A percentile compares a stretch with the other conserved stretches of the same genome.
Conservation (phyloP, 257 asterid species). For the Coffea canephora region DNA sequence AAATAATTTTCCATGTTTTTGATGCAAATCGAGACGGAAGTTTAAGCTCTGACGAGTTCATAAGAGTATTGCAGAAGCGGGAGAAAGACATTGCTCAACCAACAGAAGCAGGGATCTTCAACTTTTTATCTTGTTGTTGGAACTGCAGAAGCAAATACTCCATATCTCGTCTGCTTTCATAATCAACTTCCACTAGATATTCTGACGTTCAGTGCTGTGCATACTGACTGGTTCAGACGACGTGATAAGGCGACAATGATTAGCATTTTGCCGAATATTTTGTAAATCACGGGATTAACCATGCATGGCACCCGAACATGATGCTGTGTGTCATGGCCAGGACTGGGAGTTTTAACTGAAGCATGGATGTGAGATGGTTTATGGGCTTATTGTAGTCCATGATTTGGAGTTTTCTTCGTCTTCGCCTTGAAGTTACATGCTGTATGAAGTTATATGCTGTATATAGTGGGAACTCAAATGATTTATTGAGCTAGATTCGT, state of each 20-base stretch:
- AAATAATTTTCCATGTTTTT: slow-evolving; percentile 68
- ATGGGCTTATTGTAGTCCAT: background rate
- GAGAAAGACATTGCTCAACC: slow-evolving; percentile 73
- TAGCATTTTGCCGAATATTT: background rate
- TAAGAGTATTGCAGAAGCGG: slow-evolving; percentile 71
- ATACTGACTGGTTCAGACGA: background rate
- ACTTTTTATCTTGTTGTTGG: slow-evolving; percentile 62
- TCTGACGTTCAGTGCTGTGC: background rate
- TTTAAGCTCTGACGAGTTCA: slow-evolving; percentile 65
- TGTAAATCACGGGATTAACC: background rate
- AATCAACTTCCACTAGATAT: slow-evolving; percentile 16
- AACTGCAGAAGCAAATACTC: slow-evolving; percentile 40
- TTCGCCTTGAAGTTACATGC: background rate
- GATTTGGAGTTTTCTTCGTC: background rate
- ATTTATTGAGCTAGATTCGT: no score
- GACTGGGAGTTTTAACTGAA: background rate
- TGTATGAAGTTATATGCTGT: no score
- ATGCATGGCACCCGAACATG: background rate
- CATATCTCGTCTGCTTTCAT: slow-evolving; percentile 37
- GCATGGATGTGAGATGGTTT: background rate
- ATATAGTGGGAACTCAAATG: no score
- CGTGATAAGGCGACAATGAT: background rate
- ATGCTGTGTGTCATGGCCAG: background rate
- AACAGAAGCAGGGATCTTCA: slow-evolving; percentile 66
- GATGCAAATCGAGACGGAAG: slow-evolving; percentile 69